Conservation (phyloP, 2,329 filamentous ascomycete species). For the Phialophora tarda region DNA sequence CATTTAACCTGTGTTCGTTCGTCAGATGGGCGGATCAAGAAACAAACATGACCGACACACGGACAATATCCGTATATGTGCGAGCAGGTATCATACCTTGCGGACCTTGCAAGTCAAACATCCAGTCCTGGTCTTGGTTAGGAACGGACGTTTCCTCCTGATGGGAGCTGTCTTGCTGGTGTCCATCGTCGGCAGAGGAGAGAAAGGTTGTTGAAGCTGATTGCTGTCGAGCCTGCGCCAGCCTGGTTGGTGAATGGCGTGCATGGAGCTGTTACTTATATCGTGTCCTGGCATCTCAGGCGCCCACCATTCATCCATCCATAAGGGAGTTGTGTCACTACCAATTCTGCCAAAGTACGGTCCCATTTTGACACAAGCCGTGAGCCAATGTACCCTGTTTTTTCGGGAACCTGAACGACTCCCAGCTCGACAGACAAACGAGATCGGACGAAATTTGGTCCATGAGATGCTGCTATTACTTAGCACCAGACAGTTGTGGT, state of each 20-base stretch:
- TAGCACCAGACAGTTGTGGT: background rate
- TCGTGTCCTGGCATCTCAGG: background rate
- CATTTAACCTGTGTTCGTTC: slow-evolving; percentile 56
- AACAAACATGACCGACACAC: slow-evolving; percentile 30
- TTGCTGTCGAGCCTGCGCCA: background rate
- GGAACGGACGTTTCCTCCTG: slow-evolving; percentile 24
- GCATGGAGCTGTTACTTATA: background rate
- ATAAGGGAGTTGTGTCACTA: background rate
- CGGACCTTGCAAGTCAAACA: slow-evolving; percentile 60
- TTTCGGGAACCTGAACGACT: background rate
- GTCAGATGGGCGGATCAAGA: slow-evolving; percentile 9
- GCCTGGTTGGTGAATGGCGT: background rate
- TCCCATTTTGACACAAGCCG: no score
- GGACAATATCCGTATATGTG: background rate
- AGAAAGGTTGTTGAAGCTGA: background rate
- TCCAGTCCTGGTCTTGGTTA: slow-evolving; percentile 43
- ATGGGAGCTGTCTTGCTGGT: background rate
- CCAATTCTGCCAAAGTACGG: background rate
- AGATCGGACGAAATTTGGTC: background rate
- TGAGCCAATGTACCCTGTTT: background rate
- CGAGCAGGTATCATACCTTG: slow-evolving; percentile 44
- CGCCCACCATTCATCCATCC: background rate
- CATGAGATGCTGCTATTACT: background rate
- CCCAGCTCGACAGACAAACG: background rate
- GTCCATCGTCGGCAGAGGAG: slow-evolving; percentile 10